A percentile compares a stretch with the other conserved stretches of the same genome.
Conservation (phyloP, 2,329 filamentous ascomycete genomes). For the Penicillium rolfsii region DNA sequence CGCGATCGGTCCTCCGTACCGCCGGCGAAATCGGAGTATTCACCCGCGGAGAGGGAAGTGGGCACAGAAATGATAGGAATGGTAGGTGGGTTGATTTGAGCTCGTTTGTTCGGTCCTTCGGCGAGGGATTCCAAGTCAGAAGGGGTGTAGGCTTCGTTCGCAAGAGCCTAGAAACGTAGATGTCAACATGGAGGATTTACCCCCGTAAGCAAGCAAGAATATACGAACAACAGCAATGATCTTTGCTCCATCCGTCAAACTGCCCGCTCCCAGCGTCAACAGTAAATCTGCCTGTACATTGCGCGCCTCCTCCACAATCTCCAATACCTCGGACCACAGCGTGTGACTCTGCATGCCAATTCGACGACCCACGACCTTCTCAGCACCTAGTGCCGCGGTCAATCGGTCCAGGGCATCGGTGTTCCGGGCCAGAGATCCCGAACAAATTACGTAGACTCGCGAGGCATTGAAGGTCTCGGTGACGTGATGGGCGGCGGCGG, state of each 20-base stretch:
- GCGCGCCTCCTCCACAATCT: conserved; percentile 50
- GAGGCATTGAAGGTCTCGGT: conserved; percentile 49
- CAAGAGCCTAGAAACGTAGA: conserved; percentile 44
- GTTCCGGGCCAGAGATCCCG: conserved; percentile 52
- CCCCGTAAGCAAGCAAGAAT: neutral
- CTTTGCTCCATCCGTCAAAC: conserved; percentile 61
- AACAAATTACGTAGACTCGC: conserved; percentile 57
- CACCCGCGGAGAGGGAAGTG: conserved; percentile 48
- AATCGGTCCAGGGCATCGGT: conserved; percentile 53
- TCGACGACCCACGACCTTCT: conserved; percentile 47
- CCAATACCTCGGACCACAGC: conserved; percentile 56
- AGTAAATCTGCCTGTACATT: conserved; percentile 52
- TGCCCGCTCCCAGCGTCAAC: conserved; percentile 59
- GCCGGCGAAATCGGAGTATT: conserved; percentile 48
- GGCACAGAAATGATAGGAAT: conserved; percentile 46
- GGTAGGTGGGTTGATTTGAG: conserved; percentile 31
- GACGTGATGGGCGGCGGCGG: conserved; percentile 52
- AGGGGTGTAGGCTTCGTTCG: conserved; percentile 50
- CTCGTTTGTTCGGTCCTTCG: conserved; percentile 31
- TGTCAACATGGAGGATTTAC: conserved; percentile 5
- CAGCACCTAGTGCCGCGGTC: conserved; percentile 44
- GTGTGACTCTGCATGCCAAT: conserved; percentile 60
- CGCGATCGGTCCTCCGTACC: conserved; percentile 42
- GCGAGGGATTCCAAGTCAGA: conserved; percentile 46
- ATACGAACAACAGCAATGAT: conserved; percentile 50